Conservation (phyloP, 345 rosid species). For the Camelina sativa region DNA sequence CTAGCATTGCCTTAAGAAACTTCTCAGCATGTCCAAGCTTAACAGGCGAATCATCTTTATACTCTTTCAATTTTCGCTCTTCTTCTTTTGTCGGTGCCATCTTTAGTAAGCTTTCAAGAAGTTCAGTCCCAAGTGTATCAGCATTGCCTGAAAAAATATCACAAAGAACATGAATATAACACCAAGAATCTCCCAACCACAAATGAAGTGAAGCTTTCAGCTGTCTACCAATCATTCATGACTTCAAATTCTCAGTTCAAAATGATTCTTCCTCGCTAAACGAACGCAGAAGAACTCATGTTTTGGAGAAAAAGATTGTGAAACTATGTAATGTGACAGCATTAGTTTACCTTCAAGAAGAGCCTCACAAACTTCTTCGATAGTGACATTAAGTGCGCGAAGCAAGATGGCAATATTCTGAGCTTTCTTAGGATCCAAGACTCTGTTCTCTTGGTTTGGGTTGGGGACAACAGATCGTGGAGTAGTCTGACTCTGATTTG, state of each 20-base stretch:
- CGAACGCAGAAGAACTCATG: neutral
- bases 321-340: constrained; percentile 11
- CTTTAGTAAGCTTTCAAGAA: constrained; percentile 88
- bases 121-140: constrained; percentile 91
- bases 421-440: constrained; percentile 93
- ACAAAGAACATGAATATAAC: neutral
- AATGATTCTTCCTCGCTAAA: neutral
- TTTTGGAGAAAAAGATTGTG: neutral
- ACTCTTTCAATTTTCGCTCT: constrained; percentile 81
- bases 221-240: neutral
- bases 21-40: constrained; percentile 94
- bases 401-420: constrained; percentile 95
- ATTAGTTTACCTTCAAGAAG: constrained; percentile 85
- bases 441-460: constrained; percentile 73
- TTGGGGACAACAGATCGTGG: constrained; percentile 61
- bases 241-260: neutral
- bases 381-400: constrained; percentile 86
- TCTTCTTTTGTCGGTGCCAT: constrained; percentile 98
- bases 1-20: constrained; percentile 82
- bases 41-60: constrained; percentile 73
- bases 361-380: constrained; percentile 97
- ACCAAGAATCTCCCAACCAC: neutral
- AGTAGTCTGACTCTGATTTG: constrained; percentile 60
- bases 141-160: constrained; percentile 66
- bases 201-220: neutral